These are phyloP conservation scores for Eucalyptus fibrosa DNA, from an alignment of 345 rosid species.

Conservation along the genomic window DNA sequence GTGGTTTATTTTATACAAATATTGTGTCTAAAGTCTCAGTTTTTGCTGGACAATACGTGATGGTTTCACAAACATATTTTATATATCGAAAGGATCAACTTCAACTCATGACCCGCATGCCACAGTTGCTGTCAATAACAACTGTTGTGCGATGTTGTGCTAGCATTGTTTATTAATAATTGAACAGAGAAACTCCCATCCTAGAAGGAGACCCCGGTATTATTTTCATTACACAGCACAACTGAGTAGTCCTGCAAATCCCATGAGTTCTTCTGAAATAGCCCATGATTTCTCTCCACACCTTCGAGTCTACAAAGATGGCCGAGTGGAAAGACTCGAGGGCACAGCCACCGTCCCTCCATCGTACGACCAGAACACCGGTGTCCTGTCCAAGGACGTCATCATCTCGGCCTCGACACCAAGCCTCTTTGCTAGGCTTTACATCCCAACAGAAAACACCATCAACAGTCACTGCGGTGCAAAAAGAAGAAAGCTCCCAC, in stretches of 20 bases:
- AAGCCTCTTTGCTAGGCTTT: slow-evolving; percentile 12
- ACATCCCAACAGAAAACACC: slow-evolving; percentile 1
- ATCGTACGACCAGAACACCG: slow-evolving; percentile 23
- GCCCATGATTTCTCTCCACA: slow-evolving; percentile 15
- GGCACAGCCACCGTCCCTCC: slow-evolving; percentile 14
- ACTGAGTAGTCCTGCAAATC: neutral
- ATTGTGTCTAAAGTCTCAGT: neutral
- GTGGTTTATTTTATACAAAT: neutral
- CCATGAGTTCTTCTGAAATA: slow-evolving; percentile 2
- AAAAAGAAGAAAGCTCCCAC: slow-evolving; percentile 4
- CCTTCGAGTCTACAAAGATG: slow-evolving; percentile 24
- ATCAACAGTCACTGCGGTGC: neutral
- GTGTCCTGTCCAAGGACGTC: slow-evolving; percentile 35
- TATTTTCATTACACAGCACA: neutral
- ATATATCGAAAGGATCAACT: neutral
- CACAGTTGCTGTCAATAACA: neutral
- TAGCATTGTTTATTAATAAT: neutral
- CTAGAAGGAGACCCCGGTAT: neutral
- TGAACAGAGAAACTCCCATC: neutral
- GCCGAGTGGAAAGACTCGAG: slow-evolving; percentile 24
- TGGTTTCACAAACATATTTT: neutral
- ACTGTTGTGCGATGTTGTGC: too few species aligned
- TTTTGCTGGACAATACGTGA: neutral
- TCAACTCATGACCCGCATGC: neutral
- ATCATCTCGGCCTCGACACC: neutral